Base-by-base conservation (phyloP, 2,329 filamentous ascomycete genomes). In the Phialophora verrucosa region DNA sequence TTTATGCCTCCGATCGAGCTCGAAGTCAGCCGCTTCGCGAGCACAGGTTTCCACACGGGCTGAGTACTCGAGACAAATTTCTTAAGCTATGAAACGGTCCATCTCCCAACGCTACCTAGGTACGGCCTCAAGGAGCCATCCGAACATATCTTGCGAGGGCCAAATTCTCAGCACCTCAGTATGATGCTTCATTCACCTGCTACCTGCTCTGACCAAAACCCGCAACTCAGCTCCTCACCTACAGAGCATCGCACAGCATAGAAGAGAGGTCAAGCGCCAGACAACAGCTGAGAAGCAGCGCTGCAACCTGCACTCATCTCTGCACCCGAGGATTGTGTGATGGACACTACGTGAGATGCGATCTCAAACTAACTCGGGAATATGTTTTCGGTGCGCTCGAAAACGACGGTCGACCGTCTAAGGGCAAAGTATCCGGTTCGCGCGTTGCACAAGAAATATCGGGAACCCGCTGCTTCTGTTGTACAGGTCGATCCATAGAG, bases 401-500 rank as follows among this genome's bases (percentile, higher is more conserved):
- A 27, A n/a, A 23, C 10, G 49, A 23, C 7, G 23, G 7, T 12
- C 8, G 25, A 27, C 20, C 49, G 10, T 51, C 20, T 17, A 1
- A 51, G 49, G 25, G 20, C 49, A 51, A 51, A 51, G 49, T 51
- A 51, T 29, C 49, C 49, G 49, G 25, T 12, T 29, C 49, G 25
- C 20, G 8, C 49, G 49, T 51, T 29, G 14, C 49, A 27, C 49
- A 51, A 29, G 11, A 20, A 12, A 12, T 51, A 5, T 51, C 12
- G 49, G 49, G 10, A 51, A 29, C 49, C 49, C 25, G 17, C 20
- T 25, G 25, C 14, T 50, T 35, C 42, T 35, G 11, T 32, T 20
- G 29, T 29, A 59, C 27, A 59, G 25, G 35, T 23, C 57, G 14
- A 23, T 11, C 7, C 20, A 8, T 20, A 17, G 2, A 44, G 17